Base-by-base conservation (phyloP, 164 flowering plant species). In the Paratinospora sagittata region DNA sequence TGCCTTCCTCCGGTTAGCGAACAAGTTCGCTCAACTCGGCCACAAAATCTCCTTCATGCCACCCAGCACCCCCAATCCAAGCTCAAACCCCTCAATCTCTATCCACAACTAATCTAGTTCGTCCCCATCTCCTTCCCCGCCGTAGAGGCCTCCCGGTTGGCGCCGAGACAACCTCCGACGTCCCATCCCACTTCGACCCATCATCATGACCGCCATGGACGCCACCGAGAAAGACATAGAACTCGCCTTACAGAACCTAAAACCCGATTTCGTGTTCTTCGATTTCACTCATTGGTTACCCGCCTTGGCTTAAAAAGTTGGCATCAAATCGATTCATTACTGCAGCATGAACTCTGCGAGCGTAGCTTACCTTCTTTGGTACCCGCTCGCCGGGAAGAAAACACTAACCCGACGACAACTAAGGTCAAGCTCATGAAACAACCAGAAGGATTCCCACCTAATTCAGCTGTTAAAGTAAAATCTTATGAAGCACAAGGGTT, bases 381-480 rank as follows among this genome's bases (percentile, higher is more conserved):
- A 9, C 81, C 78, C 0, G 27, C 74, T 2, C 65, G 73, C 26
- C n/a, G 7, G 0, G 47, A 21, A 11, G 27, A 24, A 19, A n/a
- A 49, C 27, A 4, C 60, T 14, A 52, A 19, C 21, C 30, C 24
- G n/a, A 27, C 60, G 82, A 81, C 49, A 11, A 27, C 66, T 24
- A 47, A 19, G 70, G 14, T 72, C 72, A 1, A 76, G 73, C 65
- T 76, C 43, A 70, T 62, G 63, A 62, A 61, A 16, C 79, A 77
- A n/a, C 81, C 81, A 13, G 63, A 26, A 21, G 79, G 79, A 8
- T 72, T 70, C 21, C 75, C 79, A 6, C 8, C 30, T 6, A 16
- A 30, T 7, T 69, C 75, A 0, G 34, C 47, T 0, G 3, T 80
- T 7, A 49, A 43, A 65, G 60, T 67, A 26, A 70, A 45, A 45